These are phyloP conservation scores for Diaporthe vaccinii DNA, from an alignment of 2,329 filamentous ascomycete species.

Conservation along the genomic window DNA sequence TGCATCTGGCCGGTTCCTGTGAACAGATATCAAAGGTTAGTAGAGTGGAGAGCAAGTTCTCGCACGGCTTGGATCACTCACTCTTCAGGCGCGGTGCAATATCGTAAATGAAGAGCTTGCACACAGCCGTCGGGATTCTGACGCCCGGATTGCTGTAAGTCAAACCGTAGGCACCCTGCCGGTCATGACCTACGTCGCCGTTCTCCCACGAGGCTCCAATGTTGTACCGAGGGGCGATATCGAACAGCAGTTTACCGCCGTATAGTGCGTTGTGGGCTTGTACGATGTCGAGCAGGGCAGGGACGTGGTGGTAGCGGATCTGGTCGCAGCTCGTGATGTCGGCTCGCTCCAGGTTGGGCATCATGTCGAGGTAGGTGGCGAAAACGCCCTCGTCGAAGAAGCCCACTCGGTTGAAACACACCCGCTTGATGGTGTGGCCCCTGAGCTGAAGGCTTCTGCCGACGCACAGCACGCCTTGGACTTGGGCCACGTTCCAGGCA, in stretches of 20 bases:
- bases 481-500: neutral
- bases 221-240: constrained; percentile 34
- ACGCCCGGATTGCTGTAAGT: constrained; percentile 28
- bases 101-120: constrained; percentile 28
- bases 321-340: constrained; percentile 36
- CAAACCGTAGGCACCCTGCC: constrained; percentile 37
- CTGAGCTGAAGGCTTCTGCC: constrained; percentile 13
- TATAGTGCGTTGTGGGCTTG: constrained; percentile 1
- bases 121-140: constrained; percentile 33
- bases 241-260: neutral
- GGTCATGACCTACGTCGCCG: neutral
- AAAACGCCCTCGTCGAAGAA: constrained; percentile 28
- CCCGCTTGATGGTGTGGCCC: neutral
- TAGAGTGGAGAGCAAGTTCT: too few species aligned
- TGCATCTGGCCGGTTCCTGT: constrained; percentile 34
- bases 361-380: constrained; percentile 20
- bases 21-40: neutral
- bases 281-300: constrained; percentile 25
- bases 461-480: constrained; percentile 2
- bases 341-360: constrained; percentile 33
- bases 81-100: constrained; percentile 33
- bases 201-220: constrained; percentile 16
- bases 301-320: constrained; percentile 26
- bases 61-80: neutral
- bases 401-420: constrained; percentile 28